Base-by-base conservation (phyloP, 495 filamentous ascomycete genomes). In the Pseudevernia furfuracea region DNA sequence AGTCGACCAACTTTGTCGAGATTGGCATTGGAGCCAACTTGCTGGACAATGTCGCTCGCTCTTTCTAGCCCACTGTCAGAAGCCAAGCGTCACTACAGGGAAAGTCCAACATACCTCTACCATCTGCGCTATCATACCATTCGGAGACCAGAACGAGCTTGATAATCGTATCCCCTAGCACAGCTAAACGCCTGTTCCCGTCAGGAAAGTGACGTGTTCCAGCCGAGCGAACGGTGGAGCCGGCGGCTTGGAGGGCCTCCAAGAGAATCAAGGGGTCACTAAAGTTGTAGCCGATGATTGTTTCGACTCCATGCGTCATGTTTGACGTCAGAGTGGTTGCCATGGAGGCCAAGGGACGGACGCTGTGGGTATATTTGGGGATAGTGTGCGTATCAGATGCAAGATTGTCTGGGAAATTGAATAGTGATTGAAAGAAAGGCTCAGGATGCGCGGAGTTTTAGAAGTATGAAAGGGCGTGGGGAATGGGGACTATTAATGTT, bases 221-320 rank as follows among this genome's bases (percentile, higher is more conserved):
- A 3, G 30, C 43, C 2, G 49, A 43, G 17, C 11, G 12, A 2
- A 57, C 30, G 2, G 9, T 5, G 8, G 39, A 48, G 5, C 63
- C 67, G 5, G 63, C 39, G 10, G 58, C 64, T 23, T 69, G 67
- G 3, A 69, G 43, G 1, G 67, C 67, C 28, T 69, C 64, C 67
- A 64, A 64, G 3, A 69, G 52, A 28, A 67, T 53, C 21, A 55
- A 17, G 5, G 53, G 48, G 21, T 67, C 61, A 3, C 1, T 28
- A 19, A 66, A 69, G 4, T 32, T 12, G 44, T 66, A 67, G 1
- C 17, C 32, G 32, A 64, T 67, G 10, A 46, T 41, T 19, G 3
- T 23, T 38, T 69, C 64, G 19, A 63, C 60, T 15, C 44, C 55
- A 19, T 56, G 55, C 1, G 28, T 34, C 49, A 60, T 30, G n/a